Base-by-base conservation (phyloP, 164 flowering plant species). In the Warburgia ugandensis region DNA sequence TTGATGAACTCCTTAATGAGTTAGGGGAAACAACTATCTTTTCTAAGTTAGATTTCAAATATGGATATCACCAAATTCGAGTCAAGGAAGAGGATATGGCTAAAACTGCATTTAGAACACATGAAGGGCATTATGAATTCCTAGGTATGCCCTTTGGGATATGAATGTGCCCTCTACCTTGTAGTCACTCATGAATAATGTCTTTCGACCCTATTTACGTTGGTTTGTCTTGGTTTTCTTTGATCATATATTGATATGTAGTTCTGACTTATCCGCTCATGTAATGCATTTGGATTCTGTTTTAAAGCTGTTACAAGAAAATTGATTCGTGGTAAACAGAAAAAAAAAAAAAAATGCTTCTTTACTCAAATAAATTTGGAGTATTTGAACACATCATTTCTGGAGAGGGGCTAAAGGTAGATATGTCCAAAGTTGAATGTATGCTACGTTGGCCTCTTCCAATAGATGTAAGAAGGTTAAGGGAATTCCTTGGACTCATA, bases 121-220 rank as follows among this genome's bases (percentile, higher is more conserved):
- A 41, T 11, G 23, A 41, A 41, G 45, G 22, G 9, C 45, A 41
- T 6, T 41, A 41, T 41, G 45, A 41, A 41, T 41, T 17, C 25
- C 7, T 17, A 17, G 45, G 13, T 4, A 41, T 41, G 45, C 45
- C 45, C 8, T 41, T 41, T 41, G 45, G 45, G 9, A 17, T 6
- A 5, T 10, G 5, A 41, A 41, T 21, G 45, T 5, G 22, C 22
- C 22, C n/a, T n/a, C n/a, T n/a, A 21, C 45, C 13, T 41, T 41
- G 8, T 3, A 41, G 11, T 5, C 10, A 6, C 22, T 41, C 22
- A 41, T 41, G 45, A 41, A 41, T 11, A 12, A 20, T 8, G 25
- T 41, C 5, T 41, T 41, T 12, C 6, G 11, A 21, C 23, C 22
- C 8, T 41, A 17, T 21, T 12, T 41, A 2, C 45, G 22, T 4